phyloP scores from a whole-genome alignment of 208 protist genomes.

The Crithidia acanthocephali region DNA sequence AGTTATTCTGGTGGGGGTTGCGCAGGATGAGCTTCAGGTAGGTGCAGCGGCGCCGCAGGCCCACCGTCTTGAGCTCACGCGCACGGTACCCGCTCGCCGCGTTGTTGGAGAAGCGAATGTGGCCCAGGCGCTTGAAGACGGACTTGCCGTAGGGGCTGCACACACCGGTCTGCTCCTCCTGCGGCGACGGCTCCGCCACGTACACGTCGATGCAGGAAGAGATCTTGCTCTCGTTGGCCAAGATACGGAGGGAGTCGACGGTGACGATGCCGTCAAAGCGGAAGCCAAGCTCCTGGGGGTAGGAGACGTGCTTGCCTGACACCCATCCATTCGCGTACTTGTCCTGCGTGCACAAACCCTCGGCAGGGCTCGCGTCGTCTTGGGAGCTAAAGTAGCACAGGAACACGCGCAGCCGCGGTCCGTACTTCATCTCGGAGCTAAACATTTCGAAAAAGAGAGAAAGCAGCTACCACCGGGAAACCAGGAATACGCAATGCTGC shows the following conservation, averaged over 20 bases:
- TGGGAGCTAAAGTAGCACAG: conserved; percentile 85
- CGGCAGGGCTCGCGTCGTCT: conserved; percentile 63
- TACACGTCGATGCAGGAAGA: conserved; percentile 83
- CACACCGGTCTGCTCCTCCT: conserved; percentile 57
- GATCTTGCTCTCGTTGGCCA: conserved; percentile 89
- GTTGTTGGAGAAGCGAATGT: conserved; percentile 78
- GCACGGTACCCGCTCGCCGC: conserved; percentile 57
- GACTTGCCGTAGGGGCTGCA: conserved; percentile 58
- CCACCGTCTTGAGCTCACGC: conserved; percentile 92
- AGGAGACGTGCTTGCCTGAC: conserved; percentile 78
- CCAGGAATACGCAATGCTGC: neutral
- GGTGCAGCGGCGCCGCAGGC: conserved; percentile 60
- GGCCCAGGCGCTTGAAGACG: conserved; percentile 74
- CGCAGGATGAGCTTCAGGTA: conserved; percentile 88
- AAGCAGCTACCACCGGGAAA: no score
- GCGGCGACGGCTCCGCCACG: conserved; percentile 55
- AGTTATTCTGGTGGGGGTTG: conserved; percentile 71
- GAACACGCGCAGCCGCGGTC: conserved; percentile 62
- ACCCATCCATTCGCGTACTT: conserved; percentile 78
- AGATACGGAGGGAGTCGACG: conserved; percentile 72
- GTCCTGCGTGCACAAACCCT: conserved; percentile 61
- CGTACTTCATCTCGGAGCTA: conserved; percentile 69
- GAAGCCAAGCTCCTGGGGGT: conserved; percentile 90
- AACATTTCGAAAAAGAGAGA: conserved; percentile 30
- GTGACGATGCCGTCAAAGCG: conserved; percentile 86